Conservation (phyloP, 306 rosid species). For the Echinosophora koreensis region DNA sequence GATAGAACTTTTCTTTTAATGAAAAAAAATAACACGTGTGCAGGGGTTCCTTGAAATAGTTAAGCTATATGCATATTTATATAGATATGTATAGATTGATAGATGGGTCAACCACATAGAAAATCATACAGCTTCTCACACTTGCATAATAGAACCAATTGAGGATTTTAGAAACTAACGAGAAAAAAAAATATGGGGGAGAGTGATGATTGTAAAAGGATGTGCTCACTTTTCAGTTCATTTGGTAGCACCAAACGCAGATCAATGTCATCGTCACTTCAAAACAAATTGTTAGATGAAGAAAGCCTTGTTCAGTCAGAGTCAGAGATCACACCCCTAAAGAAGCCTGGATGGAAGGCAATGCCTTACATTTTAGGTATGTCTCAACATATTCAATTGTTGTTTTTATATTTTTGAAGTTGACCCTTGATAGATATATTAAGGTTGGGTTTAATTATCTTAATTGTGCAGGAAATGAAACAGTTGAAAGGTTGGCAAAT, state of each 20-base stretch:
- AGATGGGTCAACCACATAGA: neutral
- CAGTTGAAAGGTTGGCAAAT: conserved; percentile 53
- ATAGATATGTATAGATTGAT: neutral
- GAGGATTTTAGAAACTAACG: too few species aligned
- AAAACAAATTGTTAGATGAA: conserved; percentile 40
- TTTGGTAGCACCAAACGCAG: conserved; percentile 5
- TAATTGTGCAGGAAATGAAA: conserved; percentile 51
- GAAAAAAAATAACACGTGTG: too few species aligned
- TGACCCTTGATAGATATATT: neutral
- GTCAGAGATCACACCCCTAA: neutral
- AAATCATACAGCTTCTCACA: too few species aligned
- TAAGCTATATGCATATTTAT: neutral
- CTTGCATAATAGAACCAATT: neutral
- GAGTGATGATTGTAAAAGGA: neutral
- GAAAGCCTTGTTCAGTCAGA: conserved; percentile 18
- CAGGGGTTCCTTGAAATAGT: too few species aligned
- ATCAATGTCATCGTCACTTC: conserved; percentile 30
- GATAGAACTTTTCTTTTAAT: too few species aligned
- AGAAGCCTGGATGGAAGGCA: conserved; percentile 53
- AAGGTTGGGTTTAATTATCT: neutral
- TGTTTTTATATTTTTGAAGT: neutral
- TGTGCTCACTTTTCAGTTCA: conserved; percentile 1
- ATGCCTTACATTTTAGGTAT: conserved; percentile 49
- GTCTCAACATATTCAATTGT: neutral
- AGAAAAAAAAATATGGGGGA: conserved; percentile 1